Base-by-base conservation (phyloP, 1,139 yeast species). In the Sugiyamaella novakii region DNA sequence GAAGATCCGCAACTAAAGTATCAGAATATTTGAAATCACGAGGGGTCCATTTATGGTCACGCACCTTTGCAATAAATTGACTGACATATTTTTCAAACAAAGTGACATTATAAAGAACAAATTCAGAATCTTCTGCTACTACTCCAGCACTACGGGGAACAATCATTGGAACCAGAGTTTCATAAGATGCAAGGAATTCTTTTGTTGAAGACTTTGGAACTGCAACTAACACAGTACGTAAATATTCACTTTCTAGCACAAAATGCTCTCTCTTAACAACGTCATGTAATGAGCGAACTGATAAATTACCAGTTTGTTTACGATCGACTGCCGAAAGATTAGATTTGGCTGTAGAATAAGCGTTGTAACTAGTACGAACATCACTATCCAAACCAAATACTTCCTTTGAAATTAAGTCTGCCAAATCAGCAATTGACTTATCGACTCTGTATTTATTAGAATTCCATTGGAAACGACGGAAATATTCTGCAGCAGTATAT, bases 1-100 rank as follows among this genome's bases (percentile, higher is more conserved):
- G 80, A 74, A 87, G 73, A 58, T 80, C 79, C 59, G 81, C 83
- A 54, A 88, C 79, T 28, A 76, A 69, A 55, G 84, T 91, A 61
- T 87, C 96, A 14, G 92, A 84, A 70, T 88, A 89, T 52, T 83
- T 81, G 65, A 89, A 89, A 61, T 94, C 98, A 65, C 99, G 82
- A 46, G 97, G 97, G 54, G 86, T 82, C 84, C 91, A 92, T 70
- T 87, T 87, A 59, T 76, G 78, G 61, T 94, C 98, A 66, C 98
- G 81, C 38, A 88, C 78, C 49, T 81, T 81, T 55, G 76, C 74
- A 46, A 79, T 73, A 60, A 87, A 92, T 50, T 85, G 89, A 28
- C 79, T 76, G 39, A 79, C 81, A 61, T 73, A 84, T 70, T 89
- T 92, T 63, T 85, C 86, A 77, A 92, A 92, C 54, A 92, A 69